phyloP scores from a whole-genome alignment of 2,329 filamentous ascomycete genomes.

The Drechslerella dactyloides region DNA sequence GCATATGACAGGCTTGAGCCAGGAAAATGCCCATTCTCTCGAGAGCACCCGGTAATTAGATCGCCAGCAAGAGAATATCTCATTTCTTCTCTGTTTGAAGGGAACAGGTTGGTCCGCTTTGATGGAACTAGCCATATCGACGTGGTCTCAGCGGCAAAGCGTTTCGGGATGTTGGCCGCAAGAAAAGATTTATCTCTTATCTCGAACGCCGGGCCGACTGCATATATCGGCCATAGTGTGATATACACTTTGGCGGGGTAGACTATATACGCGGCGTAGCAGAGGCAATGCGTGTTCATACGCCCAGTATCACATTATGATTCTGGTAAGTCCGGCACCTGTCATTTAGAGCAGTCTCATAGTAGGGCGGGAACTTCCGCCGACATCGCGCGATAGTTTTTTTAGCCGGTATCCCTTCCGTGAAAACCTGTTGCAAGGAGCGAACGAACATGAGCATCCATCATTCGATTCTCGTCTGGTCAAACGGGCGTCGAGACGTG shows the following conservation, averaged over 20 bases:
- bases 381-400: neutral
- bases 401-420: conserved; percentile 17
- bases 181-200: conserved; percentile 2
- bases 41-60: conserved; percentile 25
- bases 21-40: neutral
- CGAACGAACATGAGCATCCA: neutral
- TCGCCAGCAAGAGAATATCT: conserved; percentile 10
- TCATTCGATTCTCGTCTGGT: neutral
- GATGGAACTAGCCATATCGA: conserved; percentile 10
- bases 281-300: too few relatives aligned
- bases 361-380: conserved; percentile 17
- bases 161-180: conserved; percentile 20
- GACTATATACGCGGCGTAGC: neutral
- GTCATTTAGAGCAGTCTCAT: neutral
- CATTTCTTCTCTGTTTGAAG: conserved; percentile 17
- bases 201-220: neutral
- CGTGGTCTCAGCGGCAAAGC: conserved; percentile 13
- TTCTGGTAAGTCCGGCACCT: neutral
- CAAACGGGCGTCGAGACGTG: neutral
- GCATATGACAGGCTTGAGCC: neutral
- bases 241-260: neutral
- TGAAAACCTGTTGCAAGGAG: neutral
- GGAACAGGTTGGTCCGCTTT: conserved; percentile 31
- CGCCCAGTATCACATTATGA: too few relatives aligned
- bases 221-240: neutral